Percentiles rank a stretch among this genome's conserved stretches.
phyloP scores from a whole-genome alignment of 2,329 filamentous ascomycete genomes.

The Colletotrichum simmondsii region DNA sequence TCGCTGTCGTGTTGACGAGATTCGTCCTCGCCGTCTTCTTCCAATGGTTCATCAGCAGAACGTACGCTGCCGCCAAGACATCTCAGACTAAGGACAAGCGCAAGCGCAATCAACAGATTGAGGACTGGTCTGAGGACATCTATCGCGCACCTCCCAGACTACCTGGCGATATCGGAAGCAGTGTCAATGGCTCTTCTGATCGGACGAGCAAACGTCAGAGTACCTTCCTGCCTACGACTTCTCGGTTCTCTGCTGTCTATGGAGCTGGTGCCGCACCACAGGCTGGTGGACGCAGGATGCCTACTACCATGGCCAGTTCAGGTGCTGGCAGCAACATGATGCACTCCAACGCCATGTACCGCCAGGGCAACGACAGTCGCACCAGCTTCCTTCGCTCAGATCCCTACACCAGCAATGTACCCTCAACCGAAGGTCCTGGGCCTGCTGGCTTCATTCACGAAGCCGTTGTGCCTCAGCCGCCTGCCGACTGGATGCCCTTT shows the following conservation, averaged over 20 bases:
- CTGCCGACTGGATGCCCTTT: constrained; percentile 96
- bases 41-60: constrained; percentile 94
- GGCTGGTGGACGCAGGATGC: constrained; percentile 63
- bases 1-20: constrained; percentile 86
- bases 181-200: constrained; percentile 71
- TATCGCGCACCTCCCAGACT: constrained; percentile 90
- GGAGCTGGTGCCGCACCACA: constrained; percentile 70
- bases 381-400: constrained; percentile 73
- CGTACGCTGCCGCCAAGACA: constrained; percentile 86
- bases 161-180: constrained; percentile 77
- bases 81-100: constrained; percentile 84
- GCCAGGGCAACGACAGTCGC: constrained; percentile 70
- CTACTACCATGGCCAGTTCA: constrained; percentile 97
- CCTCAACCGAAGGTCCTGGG: constrained; percentile 75
- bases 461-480: constrained; percentile 93
- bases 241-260: constrained; percentile 92
- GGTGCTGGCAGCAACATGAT: constrained; percentile 78
- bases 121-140: constrained; percentile 98
- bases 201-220: constrained; percentile 83
- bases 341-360: constrained; percentile 78
- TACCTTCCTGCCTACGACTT: constrained; percentile 89
- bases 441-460: constrained; percentile 97
- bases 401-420: constrained; percentile 64
- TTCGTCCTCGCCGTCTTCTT: constrained; percentile 92
- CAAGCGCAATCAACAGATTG: constrained; percentile 90